Evolutionary conservation across 495 filamentous ascomycete genomes (phyloP), one percentile per base, ranked within the genome.

Genomic region (Achaetomiella virescens): DNA sequence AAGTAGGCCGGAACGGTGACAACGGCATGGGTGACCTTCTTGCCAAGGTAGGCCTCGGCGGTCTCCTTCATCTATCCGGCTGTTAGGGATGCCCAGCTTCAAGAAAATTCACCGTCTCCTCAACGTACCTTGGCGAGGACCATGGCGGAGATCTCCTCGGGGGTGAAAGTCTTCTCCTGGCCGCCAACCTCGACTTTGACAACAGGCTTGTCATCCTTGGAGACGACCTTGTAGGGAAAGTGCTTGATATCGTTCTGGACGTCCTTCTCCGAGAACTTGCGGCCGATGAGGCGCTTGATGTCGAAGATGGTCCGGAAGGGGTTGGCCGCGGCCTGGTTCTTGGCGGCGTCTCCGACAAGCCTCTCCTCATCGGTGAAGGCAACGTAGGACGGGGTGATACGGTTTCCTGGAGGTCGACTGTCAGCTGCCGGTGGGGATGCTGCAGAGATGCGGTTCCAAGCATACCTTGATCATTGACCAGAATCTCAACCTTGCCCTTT

Each of bases 1-100:
- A 97, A 97, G 79, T 97, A 97, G 74, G 92, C 92, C 53, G 92
- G 92, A 46, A 97, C 92, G 56, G 92, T 97, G 60, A 97, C 90
- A 66, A 97, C 92, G 61, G 92, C 92, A 81, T 96, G 91, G 72
- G 87, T 90, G 52, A 97, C 91, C 74, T 90, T 90, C 82, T 95
- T 93, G 70, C 88, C 89, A 38, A 97, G 80, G 78, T 95, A 96
- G 69, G 79, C 78, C 78, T 97, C 91, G 58, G 91, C 91, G 69
- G 95, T 88, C 68, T 96, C 91, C 83, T 95, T 96, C 92, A 97
- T 96, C 74, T 63, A 29, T 53, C n/a, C 7, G 48, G 42, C 31
- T 38, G 61, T 64, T 41, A 62, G 52, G n/a, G n/a, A n/a, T n/a
- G n/a, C 31, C 2, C 12, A 27, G 1, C 29, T 22, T 24, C 3